These are phyloP conservation scores for Polytolypa hystricis DNA, from an alignment of 2,329 filamentous ascomycete species.

Conservation along the genomic window DNA sequence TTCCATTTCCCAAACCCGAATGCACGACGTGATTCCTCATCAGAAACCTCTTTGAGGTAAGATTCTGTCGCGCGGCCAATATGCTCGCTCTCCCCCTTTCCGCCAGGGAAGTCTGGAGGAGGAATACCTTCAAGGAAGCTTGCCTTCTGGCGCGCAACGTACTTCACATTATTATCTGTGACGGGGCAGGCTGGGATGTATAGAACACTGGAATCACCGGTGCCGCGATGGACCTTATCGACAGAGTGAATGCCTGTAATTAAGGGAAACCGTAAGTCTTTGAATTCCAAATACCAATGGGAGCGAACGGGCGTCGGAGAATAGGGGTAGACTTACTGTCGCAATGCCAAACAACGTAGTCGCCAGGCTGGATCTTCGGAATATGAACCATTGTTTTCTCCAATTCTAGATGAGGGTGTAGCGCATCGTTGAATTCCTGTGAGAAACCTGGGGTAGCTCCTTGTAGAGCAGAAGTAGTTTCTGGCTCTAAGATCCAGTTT, in stretches of 20 bases:
- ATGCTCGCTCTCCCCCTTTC: constrained; percentile 22
- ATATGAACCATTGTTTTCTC: constrained; percentile 60
- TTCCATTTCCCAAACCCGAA: too few relatives aligned
- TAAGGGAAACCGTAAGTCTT: too few relatives aligned
- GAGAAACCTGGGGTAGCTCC: constrained; percentile 58
- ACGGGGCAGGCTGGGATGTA: constrained; percentile 83
- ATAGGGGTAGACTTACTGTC: constrained; percentile 33
- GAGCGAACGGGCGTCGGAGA: neutral
- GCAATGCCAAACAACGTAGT: constrained; percentile 72
- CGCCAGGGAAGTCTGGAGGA: constrained; percentile 57
- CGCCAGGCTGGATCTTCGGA: constrained; percentile 57
- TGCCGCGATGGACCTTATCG: constrained; percentile 63
- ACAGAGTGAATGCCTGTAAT: constrained; percentile 60
- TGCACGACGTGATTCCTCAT: too few relatives aligned
- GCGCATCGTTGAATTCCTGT: constrained; percentile 53
- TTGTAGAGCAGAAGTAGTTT: constrained; percentile 50
- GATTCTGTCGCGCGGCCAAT: too few relatives aligned
- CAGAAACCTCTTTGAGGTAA: too few relatives aligned
- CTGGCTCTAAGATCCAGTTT: constrained; percentile 50
- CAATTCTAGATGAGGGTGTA: constrained; percentile 62
- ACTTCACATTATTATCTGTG: constrained; percentile 62
- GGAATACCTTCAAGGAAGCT: constrained; percentile 58
- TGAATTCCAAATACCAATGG: neutral
- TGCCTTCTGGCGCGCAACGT: constrained; percentile 58
- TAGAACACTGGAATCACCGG: constrained; percentile 65